Evolutionary conservation across 73 alveolate species (phyloP), one percentile per base, ranked within the genome.

Genomic region (Symbiodinium natans): DNA sequence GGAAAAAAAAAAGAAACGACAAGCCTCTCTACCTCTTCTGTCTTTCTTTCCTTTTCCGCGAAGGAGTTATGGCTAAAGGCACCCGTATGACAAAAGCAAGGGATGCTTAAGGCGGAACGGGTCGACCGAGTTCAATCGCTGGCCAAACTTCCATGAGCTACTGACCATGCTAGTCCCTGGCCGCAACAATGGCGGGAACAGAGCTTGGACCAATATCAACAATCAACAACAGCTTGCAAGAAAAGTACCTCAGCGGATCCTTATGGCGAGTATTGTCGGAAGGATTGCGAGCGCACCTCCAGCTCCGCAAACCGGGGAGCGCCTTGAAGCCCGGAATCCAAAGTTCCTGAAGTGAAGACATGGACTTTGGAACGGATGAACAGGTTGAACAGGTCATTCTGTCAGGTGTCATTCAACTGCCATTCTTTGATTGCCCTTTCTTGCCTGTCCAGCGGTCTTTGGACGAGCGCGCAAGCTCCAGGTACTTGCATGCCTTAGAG

Each of bases 381-480:
- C 21, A 54, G 74, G 21, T 54, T 54, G 74, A 21, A 15, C 74
- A 54, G 21, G 21, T 54, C 21, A 54, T 13, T 54, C 13, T 21
- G 21, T 31, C 84, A 31, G 25, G 41, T 31, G 36, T 74, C 83
- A 71, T 33, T 2, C 36, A 74, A 4, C 21, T n/a, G n/a, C 41
- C 4, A 31, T 13, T 74, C 84, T 74, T n/a, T 31, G 25, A 25
- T 31, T 31, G 25, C 40, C 41, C 36, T 27, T 74, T n/a, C 82
- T 56, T 40, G 80, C 88, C 17, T 36, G 36, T 36, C 89, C 89
- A 90, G 25, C 52, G 48, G 63, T 41, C 42, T 11, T 73, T 73
- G 13, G 97, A n/a, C 8, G 80, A 63, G 25, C 97, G 74, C 27
- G 97, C 97, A 38, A 90, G 88, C 77, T 90, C 97, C 80, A 90